These are phyloP conservation scores for Endocladia muricata DNA, from an alignment of 31 red algal species.

Conservation along the genomic window DNA sequence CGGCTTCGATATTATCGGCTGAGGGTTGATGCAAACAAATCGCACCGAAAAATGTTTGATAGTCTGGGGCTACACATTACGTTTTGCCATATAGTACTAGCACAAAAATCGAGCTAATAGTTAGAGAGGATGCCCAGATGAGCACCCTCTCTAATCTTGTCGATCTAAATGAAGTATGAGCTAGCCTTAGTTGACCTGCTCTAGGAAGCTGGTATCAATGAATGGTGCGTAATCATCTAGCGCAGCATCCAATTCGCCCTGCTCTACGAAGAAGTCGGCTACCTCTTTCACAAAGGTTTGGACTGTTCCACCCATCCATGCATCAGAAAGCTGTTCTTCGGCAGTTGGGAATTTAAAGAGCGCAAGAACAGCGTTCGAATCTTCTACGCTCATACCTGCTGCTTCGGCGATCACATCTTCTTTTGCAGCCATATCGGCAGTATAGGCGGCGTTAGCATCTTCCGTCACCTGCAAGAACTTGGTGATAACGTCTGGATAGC, in stretches of 20 bases:
- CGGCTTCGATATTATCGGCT: too few species aligned
- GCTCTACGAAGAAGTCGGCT: neutral
- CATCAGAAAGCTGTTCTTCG: neutral
- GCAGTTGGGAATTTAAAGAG: neutral
- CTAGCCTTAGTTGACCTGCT: too few species aligned
- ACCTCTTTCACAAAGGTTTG: neutral
- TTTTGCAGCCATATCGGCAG: neutral
- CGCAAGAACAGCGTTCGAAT: neutral
- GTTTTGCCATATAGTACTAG: too few species aligned
- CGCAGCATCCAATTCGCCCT: neutral
- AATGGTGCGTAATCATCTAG: neutral
- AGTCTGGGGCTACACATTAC: too few species aligned
- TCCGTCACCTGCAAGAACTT: conserved; percentile 17
- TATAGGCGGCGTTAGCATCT: neutral
- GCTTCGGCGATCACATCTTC: neutral
- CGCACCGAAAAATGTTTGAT: too few species aligned
- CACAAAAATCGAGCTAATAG: too few species aligned
- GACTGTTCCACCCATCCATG: neutral
- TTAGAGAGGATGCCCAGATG: too few species aligned
- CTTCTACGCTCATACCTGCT: conserved; percentile 3
- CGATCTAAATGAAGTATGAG: too few species aligned
- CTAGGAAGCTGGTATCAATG: neutral
- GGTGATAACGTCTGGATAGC: neutral
- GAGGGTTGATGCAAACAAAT: too few species aligned
- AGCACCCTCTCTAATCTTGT: too few species aligned